Evolutionary conservation across 768 basidiomycete genomes (phyloP).

Genomic region (Mycena galericulata): DNA sequence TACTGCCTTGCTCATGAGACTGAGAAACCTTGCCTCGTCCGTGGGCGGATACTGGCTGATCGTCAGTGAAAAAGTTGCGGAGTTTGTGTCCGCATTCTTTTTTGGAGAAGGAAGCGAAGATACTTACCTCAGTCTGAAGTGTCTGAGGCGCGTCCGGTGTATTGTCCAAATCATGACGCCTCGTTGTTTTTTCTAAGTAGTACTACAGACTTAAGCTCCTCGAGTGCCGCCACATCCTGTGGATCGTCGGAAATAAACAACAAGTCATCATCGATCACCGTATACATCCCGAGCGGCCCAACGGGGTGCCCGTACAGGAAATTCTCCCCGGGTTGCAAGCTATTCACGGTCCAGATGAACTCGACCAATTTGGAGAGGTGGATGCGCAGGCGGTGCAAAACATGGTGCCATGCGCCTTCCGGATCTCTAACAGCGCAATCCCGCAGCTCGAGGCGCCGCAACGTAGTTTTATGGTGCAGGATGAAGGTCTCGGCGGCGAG

Average conservation of each 20-base stretch:
- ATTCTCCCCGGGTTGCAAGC: neutral
- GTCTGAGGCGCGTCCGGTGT: too few relatives aligned
- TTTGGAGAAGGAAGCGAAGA: too few relatives aligned
- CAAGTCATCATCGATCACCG: neutral
- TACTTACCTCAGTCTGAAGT: too few relatives aligned
- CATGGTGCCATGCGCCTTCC: slow-evolving; percentile 10
- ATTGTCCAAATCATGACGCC: too few relatives aligned
- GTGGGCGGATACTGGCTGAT: too few relatives aligned
- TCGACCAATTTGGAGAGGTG: slow-evolving; percentile 6
- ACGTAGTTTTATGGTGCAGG: neutral
- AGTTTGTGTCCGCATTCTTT: too few relatives aligned
- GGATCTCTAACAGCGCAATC: slow-evolving; percentile 6
- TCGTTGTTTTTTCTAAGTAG: slow-evolving; percentile 5
- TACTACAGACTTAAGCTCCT: slow-evolving; percentile 8
- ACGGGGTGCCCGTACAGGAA: slow-evolving; percentile 5
- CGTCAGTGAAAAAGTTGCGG: too few relatives aligned
- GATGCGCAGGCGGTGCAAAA: slow-evolving; percentile 11
- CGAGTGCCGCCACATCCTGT: slow-evolving; percentile 2
- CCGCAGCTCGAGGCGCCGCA: slow-evolving; percentile 17
- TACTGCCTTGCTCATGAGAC: too few relatives aligned
- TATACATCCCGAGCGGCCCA: neutral
- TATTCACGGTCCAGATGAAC: neutral
- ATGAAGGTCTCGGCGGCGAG: slow-evolving; percentile 18
- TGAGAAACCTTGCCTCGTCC: too few relatives aligned
- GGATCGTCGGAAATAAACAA: neutral